Base-by-base conservation (phyloP, 495 filamentous ascomycete species). In the Chaetomidium leptoderma region DNA sequence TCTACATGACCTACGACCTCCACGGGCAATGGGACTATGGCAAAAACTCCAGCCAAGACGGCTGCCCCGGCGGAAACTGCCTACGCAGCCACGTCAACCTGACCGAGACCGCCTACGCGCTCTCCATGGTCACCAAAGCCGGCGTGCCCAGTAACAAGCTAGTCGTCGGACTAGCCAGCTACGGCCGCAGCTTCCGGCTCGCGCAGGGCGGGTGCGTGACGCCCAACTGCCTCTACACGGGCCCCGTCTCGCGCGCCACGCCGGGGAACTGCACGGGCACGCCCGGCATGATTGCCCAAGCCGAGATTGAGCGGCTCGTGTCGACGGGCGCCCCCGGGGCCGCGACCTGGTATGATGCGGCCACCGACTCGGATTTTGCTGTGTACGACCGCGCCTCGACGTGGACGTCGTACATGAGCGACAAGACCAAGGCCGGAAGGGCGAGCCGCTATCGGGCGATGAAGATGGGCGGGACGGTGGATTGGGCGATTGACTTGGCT, bases 121-220 rank as follows among this genome's bases (percentile, higher is more conserved):
- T 79, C 1, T 47, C 68, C 19, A 77, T 80, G 74, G 67, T 79
- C 29, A 80, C 76, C 35, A 81, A 81, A 58, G 75, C 76, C 2
- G 76, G 77, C 17, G 72, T 78, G 6, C 71, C 70, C 0, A 40
- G 66, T 0, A 68, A 61, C 35, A 78, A 72, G 55, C 47, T 79
- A 16, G 35, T 72, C 2, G 70, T 75, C 8, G 72, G 77, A 4
- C 58, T 72, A 0, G 16, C 67, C 5, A 69, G 67, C 52, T 77
- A 77, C 55, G 70, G 73, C 0, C 70, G 73, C 13, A 63, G 62
- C 6, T 76, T 75, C 60, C 53, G 64, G 43, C 76, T 64, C 53
- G 35, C 43, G 0, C n/a, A 51, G 7, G 27, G 44, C 7, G 32
- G 19, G 16, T 64, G 62, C 32, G 23, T 5, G 7, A 48, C 58